Evolutionary conservation across 495 filamentous ascomycete genomes (phyloP).

Genomic region (Thermothielavioides terrestris): DNA sequence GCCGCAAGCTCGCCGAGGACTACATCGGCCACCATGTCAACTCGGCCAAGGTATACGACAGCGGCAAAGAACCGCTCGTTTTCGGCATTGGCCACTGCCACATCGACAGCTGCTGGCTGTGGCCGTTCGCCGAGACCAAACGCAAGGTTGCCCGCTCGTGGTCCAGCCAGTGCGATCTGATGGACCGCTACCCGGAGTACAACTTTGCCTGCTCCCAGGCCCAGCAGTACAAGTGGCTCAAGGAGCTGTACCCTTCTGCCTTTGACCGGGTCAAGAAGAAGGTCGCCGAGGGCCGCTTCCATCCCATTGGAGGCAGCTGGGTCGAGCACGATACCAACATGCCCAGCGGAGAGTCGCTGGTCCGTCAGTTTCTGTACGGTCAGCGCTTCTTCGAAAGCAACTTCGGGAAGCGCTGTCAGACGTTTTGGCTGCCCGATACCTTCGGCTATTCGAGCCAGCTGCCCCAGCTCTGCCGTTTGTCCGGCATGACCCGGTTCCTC

Average conservation of each 20-base stretch:
- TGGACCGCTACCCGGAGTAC: slow-evolving; percentile 91
- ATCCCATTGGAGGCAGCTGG: slow-evolving; percentile 95
- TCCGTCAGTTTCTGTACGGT: slow-evolving; percentile 91
- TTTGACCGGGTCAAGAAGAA: slow-evolving; percentile 87
- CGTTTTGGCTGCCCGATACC: slow-evolving; percentile 97
- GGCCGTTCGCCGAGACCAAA: slow-evolving; percentile 98
- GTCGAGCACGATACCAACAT: slow-evolving; percentile 98
- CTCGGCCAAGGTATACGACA: slow-evolving; percentile 75
- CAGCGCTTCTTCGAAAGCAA: slow-evolving; percentile 90
- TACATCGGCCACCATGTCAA: slow-evolving; percentile 78
- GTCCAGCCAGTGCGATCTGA: slow-evolving; percentile 88
- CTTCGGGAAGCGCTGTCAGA: slow-evolving; percentile 80
- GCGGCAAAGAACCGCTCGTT: slow-evolving; percentile 61
- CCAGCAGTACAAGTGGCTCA: slow-evolving; percentile 97
- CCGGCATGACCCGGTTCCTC: slow-evolving; percentile 92
- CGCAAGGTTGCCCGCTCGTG: slow-evolving; percentile 93
- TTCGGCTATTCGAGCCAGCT: slow-evolving; percentile 95
- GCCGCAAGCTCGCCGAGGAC: slow-evolving; percentile 69
- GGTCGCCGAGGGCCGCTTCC: slow-evolving; percentile 83
- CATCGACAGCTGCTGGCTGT: slow-evolving; percentile 96
- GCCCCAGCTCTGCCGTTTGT: slow-evolving; percentile 81
- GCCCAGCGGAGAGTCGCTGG: slow-evolving; percentile 87
- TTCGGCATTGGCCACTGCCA: slow-evolving; percentile 92
- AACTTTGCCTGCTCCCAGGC: slow-evolving; percentile 87
- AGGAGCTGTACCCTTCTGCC: slow-evolving; percentile 74